phyloP scores from a whole-genome alignment of 2,329 filamentous ascomycete genomes.

The Claviceps sp. region DNA sequence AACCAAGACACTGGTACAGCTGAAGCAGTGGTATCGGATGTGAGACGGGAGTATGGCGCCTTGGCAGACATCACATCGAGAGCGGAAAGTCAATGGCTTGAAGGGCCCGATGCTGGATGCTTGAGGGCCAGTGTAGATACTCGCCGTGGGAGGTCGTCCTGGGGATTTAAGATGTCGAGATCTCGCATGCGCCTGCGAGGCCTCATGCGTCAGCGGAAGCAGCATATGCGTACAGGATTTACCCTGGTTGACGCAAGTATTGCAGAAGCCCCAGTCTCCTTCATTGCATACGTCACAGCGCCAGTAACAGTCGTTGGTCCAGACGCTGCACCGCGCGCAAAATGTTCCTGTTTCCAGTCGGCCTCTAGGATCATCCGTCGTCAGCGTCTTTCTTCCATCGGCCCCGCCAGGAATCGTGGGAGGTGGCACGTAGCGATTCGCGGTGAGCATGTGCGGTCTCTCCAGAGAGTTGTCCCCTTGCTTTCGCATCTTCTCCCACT shows the following conservation, averaged over 20 bases:
- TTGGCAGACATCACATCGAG: slow-evolving; percentile 66
- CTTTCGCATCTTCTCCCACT: slow-evolving; percentile 44
- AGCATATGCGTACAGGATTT: slow-evolving; percentile 70
- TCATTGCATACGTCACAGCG: slow-evolving; percentile 77
- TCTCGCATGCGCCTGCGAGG: slow-evolving; percentile 20
- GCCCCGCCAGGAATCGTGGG: slow-evolving; percentile 35
- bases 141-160: slow-evolving; percentile 33
- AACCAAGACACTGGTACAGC: slow-evolving; percentile 45
- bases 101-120: slow-evolving; percentile 40
- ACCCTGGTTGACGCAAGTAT: slow-evolving; percentile 72
- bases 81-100: slow-evolving; percentile 57
- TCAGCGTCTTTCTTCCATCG: slow-evolving; percentile 44
- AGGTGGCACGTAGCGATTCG: slow-evolving; percentile 42
- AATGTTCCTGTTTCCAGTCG: slow-evolving; percentile 71
- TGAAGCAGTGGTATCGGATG: slow-evolving; percentile 66
- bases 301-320: slow-evolving; percentile 80
- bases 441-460: slow-evolving; percentile 43
- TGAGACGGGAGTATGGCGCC: slow-evolving; percentile 56
- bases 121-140: slow-evolving; percentile 33
- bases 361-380: slow-evolving; percentile 51
- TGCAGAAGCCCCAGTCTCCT: slow-evolving; percentile 91
- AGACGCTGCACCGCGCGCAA: slow-evolving; percentile 61
- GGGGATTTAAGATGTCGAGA: slow-evolving; percentile 29
- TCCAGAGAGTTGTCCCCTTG: slow-evolving; percentile 26
- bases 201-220: slow-evolving; percentile 57